Conservation (phyloP, 2,329 filamentous ascomycete species). For the Knufia petricola region DNA sequence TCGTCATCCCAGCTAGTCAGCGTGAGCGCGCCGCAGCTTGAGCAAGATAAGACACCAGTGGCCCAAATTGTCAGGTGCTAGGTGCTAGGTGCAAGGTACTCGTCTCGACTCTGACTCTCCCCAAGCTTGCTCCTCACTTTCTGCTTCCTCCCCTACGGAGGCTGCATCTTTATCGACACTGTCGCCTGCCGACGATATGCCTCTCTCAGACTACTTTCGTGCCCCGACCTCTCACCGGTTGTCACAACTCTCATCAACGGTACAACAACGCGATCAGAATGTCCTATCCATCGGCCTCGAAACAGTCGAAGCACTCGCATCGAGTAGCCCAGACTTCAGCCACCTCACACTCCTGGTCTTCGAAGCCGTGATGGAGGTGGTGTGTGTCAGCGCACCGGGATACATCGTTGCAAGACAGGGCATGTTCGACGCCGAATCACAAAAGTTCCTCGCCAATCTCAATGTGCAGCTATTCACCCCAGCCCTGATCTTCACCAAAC, state of each 20-base stretch:
- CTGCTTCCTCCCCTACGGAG: slow-evolving; percentile 1
- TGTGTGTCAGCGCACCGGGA: slow-evolving; percentile 87
- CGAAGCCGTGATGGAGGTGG: slow-evolving; percentile 87
- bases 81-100: background rate
- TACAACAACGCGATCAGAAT: slow-evolving; percentile 18
- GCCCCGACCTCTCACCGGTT: slow-evolving; percentile 17
- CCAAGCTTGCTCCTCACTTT: too few species aligned
- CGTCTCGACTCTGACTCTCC: background rate
- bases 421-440: slow-evolving; percentile 89
- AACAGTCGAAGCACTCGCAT: slow-evolving; percentile 8
- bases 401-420: slow-evolving; percentile 85
- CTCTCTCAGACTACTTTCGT: slow-evolving; percentile 20
- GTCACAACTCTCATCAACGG: slow-evolving; percentile 12
- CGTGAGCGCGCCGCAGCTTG: too few species aligned
- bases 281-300: slow-evolving; percentile 7
- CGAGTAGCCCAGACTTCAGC: slow-evolving; percentile 38
- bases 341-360: slow-evolving; percentile 76
- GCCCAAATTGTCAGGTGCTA: too few species aligned
- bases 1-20: too few species aligned
- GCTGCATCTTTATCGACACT: background rate
- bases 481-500: slow-evolving; percentile 94
- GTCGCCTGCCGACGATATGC: slow-evolving; percentile 11
- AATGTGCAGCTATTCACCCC: slow-evolving; percentile 96
- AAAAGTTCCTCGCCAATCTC: slow-evolving; percentile 92
- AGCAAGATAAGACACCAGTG: too few species aligned